Percentiles rank a stretch among this genome's conserved stretches.
Conservation (phyloP, 768 basidiomycete species). For the Piloderma croceum region DNA sequence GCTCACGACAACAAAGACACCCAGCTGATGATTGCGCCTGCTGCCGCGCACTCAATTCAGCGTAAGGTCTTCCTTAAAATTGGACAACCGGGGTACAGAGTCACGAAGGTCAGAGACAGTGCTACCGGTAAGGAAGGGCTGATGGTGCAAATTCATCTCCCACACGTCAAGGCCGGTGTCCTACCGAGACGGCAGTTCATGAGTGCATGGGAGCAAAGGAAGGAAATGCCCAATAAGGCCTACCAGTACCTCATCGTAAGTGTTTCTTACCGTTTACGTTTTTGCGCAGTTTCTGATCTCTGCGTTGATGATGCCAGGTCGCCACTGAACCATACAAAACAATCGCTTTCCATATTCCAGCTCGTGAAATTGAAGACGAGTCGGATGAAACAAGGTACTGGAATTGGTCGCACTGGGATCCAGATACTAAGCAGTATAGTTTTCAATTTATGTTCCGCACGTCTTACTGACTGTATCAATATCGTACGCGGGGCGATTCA, state of each 20-base stretch:
- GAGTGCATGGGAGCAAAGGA: conserved; percentile 96
- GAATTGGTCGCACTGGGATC: conserved; percentile 99
- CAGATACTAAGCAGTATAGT: conserved; percentile 97
- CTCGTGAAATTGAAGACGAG: conserved; percentile 94
- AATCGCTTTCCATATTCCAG: conserved; percentile 97
- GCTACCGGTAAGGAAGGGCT: conserved; percentile 94
- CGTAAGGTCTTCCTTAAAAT: conserved; percentile 97
- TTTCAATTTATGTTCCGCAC: conserved; percentile 96
- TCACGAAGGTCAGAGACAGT: conserved; percentile 92
- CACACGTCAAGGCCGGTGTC: conserved; percentile 85
- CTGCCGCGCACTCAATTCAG: conserved; percentile 74
- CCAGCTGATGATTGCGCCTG: conserved; percentile 81
- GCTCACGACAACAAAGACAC: conserved; percentile 96
- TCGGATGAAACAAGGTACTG: conserved; percentile 84
- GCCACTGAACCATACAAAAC: conserved; percentile 99
- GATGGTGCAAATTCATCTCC: conserved; percentile 95
- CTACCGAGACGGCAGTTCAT: conserved; percentile 87
- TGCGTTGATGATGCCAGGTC: conserved; percentile 49
- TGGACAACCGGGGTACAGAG: conserved; percentile 92
- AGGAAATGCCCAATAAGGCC: conserved; percentile 90
- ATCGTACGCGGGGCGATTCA: no score
- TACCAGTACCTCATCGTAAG: conserved; percentile 96
- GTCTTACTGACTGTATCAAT: conserved; percentile 29
- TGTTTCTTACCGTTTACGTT: conserved; percentile 13
- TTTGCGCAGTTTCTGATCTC: conserved; percentile 30